These are phyloP conservation scores for Cercophora newfieldiana DNA, from an alignment of 495 filamentous ascomycete genomes.

Conservation along the genomic window DNA sequence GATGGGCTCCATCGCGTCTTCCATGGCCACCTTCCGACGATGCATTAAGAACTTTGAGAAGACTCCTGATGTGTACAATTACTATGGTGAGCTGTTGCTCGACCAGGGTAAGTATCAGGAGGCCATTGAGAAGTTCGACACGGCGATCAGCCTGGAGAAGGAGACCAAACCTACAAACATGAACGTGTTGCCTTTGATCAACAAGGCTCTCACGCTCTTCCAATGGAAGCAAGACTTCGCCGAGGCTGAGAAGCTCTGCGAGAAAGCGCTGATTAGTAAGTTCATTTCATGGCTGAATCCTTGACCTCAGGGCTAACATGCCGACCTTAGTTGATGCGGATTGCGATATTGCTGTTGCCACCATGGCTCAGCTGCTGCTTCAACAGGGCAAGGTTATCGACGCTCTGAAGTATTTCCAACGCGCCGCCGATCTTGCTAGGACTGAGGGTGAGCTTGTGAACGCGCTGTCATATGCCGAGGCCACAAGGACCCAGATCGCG, in stretches of 20 bases:
- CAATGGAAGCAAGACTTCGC: constrained; percentile 96
- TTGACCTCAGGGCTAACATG: constrained; percentile 31
- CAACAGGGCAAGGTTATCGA: constrained; percentile 97
- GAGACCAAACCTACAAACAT: constrained; percentile 87
- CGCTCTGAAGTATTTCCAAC: constrained; percentile 95
- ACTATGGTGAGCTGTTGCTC: constrained; percentile 96
- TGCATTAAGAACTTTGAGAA: constrained; percentile 98
- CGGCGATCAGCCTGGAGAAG: constrained; percentile 96
- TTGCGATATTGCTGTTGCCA: constrained; percentile 97
- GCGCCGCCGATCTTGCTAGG: constrained; percentile 89
- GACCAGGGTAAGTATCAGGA: constrained; percentile 95
- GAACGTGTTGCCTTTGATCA: constrained; percentile 96
- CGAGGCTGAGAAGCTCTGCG: constrained; percentile 93
- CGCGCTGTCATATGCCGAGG: constrained; percentile 94
- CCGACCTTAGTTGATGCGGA: constrained; percentile 88
- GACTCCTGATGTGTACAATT: constrained; percentile 98
- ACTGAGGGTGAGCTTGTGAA: constrained; percentile 97
- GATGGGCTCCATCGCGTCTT: constrained; percentile 96
- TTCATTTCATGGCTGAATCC: constrained; percentile 14
- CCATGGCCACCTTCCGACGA: constrained; percentile 95
- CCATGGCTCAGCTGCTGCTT: constrained; percentile 97
- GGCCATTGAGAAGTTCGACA: constrained; percentile 98
- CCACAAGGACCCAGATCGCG: constrained; percentile 93
- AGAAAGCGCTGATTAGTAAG: constrained; percentile 96
- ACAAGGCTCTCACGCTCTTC: constrained; percentile 95